phyloP scores from a whole-genome alignment of 306 rosid species.

The Glycine soja region DNA sequence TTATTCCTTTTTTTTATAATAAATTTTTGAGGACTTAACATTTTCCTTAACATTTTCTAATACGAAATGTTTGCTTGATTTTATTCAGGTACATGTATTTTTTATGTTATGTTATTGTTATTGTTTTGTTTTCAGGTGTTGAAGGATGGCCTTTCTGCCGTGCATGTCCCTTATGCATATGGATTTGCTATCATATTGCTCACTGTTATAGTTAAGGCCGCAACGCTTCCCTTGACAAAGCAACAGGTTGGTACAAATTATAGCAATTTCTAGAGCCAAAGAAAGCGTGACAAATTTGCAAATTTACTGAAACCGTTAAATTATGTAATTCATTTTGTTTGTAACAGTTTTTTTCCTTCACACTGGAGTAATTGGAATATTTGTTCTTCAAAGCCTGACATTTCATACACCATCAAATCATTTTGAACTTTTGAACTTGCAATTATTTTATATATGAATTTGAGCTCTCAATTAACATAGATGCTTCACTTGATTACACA shows the following conservation, averaged over 20 bases:
- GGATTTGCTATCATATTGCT: constrained; percentile 97
- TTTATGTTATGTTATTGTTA: neutral
- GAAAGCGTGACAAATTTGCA: constrained; percentile 4
- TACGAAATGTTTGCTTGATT: constrained; percentile 7
- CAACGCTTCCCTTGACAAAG: constrained; percentile 89
- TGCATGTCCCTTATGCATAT: constrained; percentile 90
- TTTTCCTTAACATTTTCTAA: constrained; percentile 19
- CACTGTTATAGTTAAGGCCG: constrained; percentile 80
- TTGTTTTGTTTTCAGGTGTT: constrained; percentile 61
- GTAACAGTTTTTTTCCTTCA: neutral
- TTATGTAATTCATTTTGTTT: neutral
- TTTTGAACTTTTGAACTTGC: neutral
- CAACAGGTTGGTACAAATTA: constrained; percentile 72
- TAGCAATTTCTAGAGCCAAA: constrained; percentile 20
- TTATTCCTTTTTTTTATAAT: neutral
- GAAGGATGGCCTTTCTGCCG: constrained; percentile 80
- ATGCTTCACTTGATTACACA: constrained; percentile 16
- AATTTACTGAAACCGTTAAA: constrained; percentile 30
- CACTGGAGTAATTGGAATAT: constrained; percentile 23
- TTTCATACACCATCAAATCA: constrained; percentile 24
- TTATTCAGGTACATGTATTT: constrained; percentile 27
- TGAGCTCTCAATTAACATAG: constrained; percentile 25
- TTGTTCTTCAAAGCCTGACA: constrained; percentile 19
- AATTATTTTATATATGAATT: constrained; percentile 2
- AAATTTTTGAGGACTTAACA: constrained; percentile 2